Conservation (phyloP, 2,329 filamentous ascomycete genomes). For the Plectosphaerella plurivora region DNA sequence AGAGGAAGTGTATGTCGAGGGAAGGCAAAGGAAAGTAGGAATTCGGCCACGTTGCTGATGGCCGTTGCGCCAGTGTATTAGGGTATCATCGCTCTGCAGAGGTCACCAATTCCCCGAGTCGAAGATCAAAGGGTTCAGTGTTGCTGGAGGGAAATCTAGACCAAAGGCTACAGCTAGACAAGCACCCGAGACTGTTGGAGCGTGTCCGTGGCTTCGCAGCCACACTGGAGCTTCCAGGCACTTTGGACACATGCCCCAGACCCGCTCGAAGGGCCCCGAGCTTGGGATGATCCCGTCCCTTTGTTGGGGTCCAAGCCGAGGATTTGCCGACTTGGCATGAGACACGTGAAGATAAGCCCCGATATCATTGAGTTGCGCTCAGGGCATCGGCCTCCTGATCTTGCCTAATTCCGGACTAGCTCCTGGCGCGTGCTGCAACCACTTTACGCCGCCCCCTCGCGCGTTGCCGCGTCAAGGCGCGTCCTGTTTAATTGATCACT, state of each 20-base stretch:
- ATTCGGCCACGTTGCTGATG: conserved; percentile 18
- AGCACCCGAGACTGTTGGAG: background rate
- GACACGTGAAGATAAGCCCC: conserved; percentile 16
- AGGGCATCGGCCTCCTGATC: background rate
- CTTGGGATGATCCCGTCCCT: too few relatives aligned
- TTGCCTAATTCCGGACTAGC: too few relatives aligned
- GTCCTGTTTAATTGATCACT: conserved; percentile 4
- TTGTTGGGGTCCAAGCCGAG: too few relatives aligned
- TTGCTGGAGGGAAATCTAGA: too few relatives aligned
- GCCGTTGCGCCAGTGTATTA: conserved; percentile 33
- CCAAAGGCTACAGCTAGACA: background rate
- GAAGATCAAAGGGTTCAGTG: background rate
- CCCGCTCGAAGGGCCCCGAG: too few relatives aligned
- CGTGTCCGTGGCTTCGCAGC: background rate
- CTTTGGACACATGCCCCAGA: too few relatives aligned
- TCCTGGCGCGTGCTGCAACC: conserved; percentile 17
- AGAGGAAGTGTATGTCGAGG: conserved; percentile 20
- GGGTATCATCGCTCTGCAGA: conserved; percentile 41
- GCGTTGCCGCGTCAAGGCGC: conserved; percentile 1
- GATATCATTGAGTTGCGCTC: background rate
- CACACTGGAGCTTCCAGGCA: background rate
- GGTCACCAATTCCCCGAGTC: conserved; percentile 2
- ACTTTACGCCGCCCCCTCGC: conserved; percentile 20
- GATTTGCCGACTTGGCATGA: background rate
- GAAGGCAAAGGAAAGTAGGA: conserved; percentile 18